Percentiles rank a stretch among this genome's conserved stretches.
Conservation (phyloP, 169 alveolate genomes). For the Theileria orientalis region DNA sequence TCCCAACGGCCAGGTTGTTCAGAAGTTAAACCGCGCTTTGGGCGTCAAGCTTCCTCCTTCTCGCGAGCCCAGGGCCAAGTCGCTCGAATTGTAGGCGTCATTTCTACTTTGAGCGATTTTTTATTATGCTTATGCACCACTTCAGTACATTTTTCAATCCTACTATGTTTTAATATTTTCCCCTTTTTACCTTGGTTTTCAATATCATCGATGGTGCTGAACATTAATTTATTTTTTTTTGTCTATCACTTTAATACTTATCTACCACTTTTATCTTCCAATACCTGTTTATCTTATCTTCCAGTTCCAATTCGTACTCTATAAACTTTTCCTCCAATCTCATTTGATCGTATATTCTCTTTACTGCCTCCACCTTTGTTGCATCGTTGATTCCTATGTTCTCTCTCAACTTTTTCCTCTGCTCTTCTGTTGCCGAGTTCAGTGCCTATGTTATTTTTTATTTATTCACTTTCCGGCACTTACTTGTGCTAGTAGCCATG, state of each 20-base stretch:
- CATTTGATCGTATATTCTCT: slow-evolving; percentile 65
- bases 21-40: slow-evolving; percentile 67
- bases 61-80: slow-evolving; percentile 54
- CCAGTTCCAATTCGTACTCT: slow-evolving; percentile 56
- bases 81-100: background rate
- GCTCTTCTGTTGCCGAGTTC: slow-evolving; percentile 58
- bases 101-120: background rate
- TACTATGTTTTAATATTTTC: background rate
- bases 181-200: slow-evolving; percentile 10
- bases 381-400: slow-evolving; percentile 68
- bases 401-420: slow-evolving; percentile 50
- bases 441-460: slow-evolving; percentile 49
- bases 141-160: slow-evolving; percentile 6
- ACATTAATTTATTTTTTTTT: background rate
- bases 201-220: slow-evolving; percentile 9
- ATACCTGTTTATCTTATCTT: slow-evolving; percentile 61
- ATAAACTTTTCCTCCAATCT: slow-evolving; percentile 49
- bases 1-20: slow-evolving; percentile 71
- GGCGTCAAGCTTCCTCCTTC: slow-evolving; percentile 74
- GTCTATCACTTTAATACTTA: background rate
- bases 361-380: slow-evolving; percentile 62
- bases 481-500: slow-evolving; percentile 75
- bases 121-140: slow-evolving; percentile 18
- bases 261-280: too few relatives aligned
- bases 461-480: background rate